phyloP scores from a whole-genome alignment of 345 rosid genomes.

The Gossypium anomalum region DNA sequence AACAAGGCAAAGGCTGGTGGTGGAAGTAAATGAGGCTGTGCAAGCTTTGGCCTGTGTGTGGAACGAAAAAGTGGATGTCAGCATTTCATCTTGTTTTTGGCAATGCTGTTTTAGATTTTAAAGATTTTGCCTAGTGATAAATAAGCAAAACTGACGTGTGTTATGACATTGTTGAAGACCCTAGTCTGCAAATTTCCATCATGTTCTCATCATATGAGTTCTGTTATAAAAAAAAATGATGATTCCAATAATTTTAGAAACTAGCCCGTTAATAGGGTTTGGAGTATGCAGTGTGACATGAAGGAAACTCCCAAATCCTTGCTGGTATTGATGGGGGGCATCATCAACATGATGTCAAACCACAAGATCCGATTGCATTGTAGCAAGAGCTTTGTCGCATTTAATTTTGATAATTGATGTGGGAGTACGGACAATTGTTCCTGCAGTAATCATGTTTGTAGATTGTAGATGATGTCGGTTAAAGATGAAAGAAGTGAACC shows the following conservation, averaged over 20 bases:
- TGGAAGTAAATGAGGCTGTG: slow-evolving; percentile 32
- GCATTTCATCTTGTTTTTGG: slow-evolving; percentile 7
- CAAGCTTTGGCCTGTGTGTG: background rate
- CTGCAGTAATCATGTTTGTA: too few relatives aligned
- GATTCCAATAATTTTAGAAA: background rate
- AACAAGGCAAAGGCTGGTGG: slow-evolving; percentile 27
- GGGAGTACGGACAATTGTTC: too few relatives aligned
- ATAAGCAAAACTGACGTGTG: background rate
- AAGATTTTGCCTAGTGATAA: background rate
- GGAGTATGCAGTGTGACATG: background rate
- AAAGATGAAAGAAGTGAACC: too few relatives aligned
- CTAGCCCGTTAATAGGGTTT: background rate
- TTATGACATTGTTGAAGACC: slow-evolving; percentile 18
- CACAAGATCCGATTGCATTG: background rate
- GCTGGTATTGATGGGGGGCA: background rate
- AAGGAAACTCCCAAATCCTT: background rate
- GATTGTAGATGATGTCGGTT: too few relatives aligned
- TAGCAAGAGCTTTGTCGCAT: background rate
- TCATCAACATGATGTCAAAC: background rate
- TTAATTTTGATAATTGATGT: too few relatives aligned
- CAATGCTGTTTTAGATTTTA: background rate
- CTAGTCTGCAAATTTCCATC: background rate
- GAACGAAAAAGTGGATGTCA: background rate
- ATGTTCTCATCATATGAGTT: background rate
- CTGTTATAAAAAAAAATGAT: background rate